These are phyloP conservation scores for Rhodocollybia butyracea DNA, from an alignment of 768 basidiomycete species.

Conservation along the genomic window DNA sequence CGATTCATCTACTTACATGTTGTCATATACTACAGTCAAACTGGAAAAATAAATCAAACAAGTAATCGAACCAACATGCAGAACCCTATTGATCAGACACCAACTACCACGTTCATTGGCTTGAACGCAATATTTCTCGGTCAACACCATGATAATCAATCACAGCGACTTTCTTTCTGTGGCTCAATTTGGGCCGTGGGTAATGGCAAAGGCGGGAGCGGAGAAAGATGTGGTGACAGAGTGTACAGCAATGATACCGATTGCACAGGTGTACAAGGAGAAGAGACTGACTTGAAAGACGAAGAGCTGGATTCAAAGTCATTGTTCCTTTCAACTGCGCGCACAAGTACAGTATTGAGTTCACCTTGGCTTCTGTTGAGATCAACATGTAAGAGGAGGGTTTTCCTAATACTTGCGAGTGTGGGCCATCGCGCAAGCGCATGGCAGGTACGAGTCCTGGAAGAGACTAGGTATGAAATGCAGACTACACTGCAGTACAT, in stretches of 20 bases:
- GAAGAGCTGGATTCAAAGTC: slow-evolving; percentile 45
- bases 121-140: slow-evolving; percentile 87
- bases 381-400: slow-evolving; percentile 37
- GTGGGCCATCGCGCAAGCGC: too few relatives aligned
- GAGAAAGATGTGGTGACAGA: slow-evolving; percentile 11
- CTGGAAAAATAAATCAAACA: too few relatives aligned
- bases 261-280: slow-evolving; percentile 45
- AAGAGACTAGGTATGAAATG: too few relatives aligned
- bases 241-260: slow-evolving; percentile 40
- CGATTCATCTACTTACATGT: too few relatives aligned
- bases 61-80: neutral
- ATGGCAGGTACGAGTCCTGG: too few relatives aligned
- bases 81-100: too few relatives aligned
- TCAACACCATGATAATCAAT: slow-evolving; percentile 97
- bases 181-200: slow-evolving; percentile 25
- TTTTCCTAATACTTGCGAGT: too few relatives aligned
- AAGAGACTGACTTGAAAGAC: neutral
- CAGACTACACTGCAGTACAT: too few relatives aligned
- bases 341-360: slow-evolving; percentile 64
- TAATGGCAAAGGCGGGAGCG: neutral
- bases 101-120: slow-evolving; percentile 71
- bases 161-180: slow-evolving; percentile 67
- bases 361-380: too few relatives aligned
- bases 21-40: too few relatives aligned
- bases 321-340: slow-evolving; percentile 74